Base-by-base conservation (phyloP, 805 yeast genomes). In the Pichia insulana region DNA sequence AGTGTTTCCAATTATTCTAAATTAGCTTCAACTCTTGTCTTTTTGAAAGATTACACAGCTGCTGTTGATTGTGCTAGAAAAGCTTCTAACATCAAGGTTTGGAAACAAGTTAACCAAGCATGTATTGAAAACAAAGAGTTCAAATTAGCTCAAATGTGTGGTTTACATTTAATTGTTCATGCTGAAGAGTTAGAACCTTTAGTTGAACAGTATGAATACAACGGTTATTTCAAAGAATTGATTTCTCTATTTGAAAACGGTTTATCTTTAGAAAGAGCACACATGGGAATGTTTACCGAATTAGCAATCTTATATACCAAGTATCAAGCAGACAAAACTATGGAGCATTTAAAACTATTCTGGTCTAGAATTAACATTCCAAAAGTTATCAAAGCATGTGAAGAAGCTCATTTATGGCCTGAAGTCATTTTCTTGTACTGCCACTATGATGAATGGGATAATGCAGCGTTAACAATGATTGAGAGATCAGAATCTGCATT, bases 281-380 rank as follows among this genome's bases (percentile, higher is more conserved):
- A 92, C 62, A 92, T 92, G 98, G 98, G 97, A 54, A 90, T 92
- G 97, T 92, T 92, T 63, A 92, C 98, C 10, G 97, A 89, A 65
- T 74, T 92, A 55, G 96, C 97, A 18, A 73, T 85, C 37, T 71
- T 92, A 53, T 92, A 90, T 69, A 76, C 94, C 51, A 90, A 89
- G 63, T 92, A 89, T 67, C 76, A 78, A 48, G 96, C 97, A 25
- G 84, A 79, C 40, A 83, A 79, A 66, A 84, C 94, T 42, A 84
- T 86, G 87, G 97, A 92, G 66, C 97, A 92, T 67, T 74, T 92
- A 76, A 89, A 89, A 63, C 70, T 92, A 57, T 92, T 92, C 77
- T 92, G 97, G 97, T 88, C 97, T 12, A 83, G 98, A 68, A 76
- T 92, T 63, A 92, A 92, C 64, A 90, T 92, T 69, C 97, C 98